Evolutionary conservation across 2,329 filamentous ascomycete genomes (phyloP).

Genomic region (Capronia americana): DNA sequence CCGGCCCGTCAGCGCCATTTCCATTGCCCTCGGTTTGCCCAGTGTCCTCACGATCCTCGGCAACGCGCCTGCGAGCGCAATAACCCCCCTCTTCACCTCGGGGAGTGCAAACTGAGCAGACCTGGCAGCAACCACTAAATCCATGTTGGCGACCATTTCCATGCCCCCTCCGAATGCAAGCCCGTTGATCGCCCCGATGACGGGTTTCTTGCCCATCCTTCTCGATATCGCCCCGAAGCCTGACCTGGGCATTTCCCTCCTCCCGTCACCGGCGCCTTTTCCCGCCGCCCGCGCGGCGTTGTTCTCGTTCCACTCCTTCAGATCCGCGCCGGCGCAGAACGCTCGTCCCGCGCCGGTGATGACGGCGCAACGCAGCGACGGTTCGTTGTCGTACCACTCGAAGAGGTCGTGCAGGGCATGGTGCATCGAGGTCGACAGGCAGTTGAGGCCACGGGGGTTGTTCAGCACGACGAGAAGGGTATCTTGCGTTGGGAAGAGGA

Average conservation of each 20-base stretch:
- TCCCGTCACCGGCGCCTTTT: slow-evolving; percentile 12
- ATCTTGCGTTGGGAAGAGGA: slow-evolving; percentile 52
- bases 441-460: slow-evolving; percentile 52
- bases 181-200: slow-evolving; percentile 78
- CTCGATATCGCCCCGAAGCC: slow-evolving; percentile 57
- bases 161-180: slow-evolving; percentile 76
- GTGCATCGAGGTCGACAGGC: slow-evolving; percentile 50
- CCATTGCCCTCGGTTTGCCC: slow-evolving; percentile 71
- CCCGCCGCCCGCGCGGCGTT: slow-evolving; percentile 29
- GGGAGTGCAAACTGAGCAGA: slow-evolving; percentile 70
- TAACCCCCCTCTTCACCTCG: slow-evolving; percentile 73
- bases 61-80: slow-evolving; percentile 72
- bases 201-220: slow-evolving; percentile 71
- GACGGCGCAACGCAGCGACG: slow-evolving; percentile 48
- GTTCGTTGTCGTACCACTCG: slow-evolving; percentile 54
- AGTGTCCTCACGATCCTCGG: slow-evolving; percentile 71
- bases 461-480: slow-evolving; percentile 56
- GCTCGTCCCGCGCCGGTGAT: slow-evolving; percentile 52
- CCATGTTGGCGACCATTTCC: slow-evolving; percentile 76
- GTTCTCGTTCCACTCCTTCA: slow-evolving; percentile 50
- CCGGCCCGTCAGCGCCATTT: slow-evolving; percentile 73
- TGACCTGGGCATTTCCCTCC: slow-evolving; percentile 39
- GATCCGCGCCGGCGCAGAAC: slow-evolving; percentile 54
- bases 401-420: slow-evolving; percentile 50
- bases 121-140: slow-evolving; percentile 68